A percentile compares a stretch with the other conserved stretches of the same genome.
Evolutionary conservation across 129 eudicot genomes (phyloP).

Genomic region (Flaveria bidentis): DNA sequence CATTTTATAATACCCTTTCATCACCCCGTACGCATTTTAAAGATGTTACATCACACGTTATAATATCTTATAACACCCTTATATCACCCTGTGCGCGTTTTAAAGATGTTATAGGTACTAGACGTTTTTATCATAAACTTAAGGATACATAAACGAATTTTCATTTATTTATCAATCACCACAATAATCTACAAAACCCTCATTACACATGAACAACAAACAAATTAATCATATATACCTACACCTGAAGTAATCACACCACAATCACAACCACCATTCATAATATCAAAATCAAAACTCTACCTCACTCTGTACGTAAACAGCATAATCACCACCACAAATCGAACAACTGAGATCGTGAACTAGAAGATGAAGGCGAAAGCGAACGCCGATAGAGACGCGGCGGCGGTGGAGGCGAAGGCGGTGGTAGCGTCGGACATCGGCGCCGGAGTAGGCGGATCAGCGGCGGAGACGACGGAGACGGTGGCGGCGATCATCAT

Average conservation of each 20-base stretch:
- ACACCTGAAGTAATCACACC: too few species aligned
- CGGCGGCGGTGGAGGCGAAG: constrained; percentile 7
- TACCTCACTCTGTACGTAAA: constrained; percentile 1
- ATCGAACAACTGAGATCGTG: neutral
- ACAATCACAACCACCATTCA: too few species aligned
- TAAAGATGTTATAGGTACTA: too few species aligned
- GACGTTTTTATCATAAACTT: too few species aligned
- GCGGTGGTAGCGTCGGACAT: constrained; percentile 25
- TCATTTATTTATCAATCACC: neutral
- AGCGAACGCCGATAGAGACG: constrained; percentile 19
- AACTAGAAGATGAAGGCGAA: constrained; percentile 27
- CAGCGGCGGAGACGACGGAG: constrained; percentile 23
- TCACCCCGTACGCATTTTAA: too few species aligned
- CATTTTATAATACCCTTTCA: too few species aligned
- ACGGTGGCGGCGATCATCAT: constrained; percentile 14
- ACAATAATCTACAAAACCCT: constrained; percentile 4
- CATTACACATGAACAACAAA: neutral
- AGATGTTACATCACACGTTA: too few species aligned
- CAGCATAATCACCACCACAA: neutral
- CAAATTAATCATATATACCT: too few species aligned
- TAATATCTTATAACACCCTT: too few species aligned
- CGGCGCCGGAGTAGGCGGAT: constrained; percentile 30
- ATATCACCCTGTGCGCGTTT: too few species aligned
- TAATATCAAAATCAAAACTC: too few species aligned
- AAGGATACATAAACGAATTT: neutral